Base-by-base conservation (phyloP, 768 basidiomycete species). In the Trichaptum fuscoviolaceum region DNA sequence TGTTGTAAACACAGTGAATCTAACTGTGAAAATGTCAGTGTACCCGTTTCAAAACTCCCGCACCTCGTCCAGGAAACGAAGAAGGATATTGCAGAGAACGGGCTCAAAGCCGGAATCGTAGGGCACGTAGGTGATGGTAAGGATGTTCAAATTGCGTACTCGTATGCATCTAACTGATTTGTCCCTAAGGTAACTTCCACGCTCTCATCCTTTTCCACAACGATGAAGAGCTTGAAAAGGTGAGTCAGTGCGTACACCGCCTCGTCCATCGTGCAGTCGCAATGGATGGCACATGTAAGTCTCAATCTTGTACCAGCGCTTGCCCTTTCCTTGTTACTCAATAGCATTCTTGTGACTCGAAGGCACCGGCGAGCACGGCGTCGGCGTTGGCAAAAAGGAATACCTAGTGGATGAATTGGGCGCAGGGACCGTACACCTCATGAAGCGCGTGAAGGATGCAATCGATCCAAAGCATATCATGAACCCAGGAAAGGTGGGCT, bases 331-430 rank as follows among this genome's bases (percentile, higher is more conserved):
- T 70, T n/a, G 35, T 12, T 65, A 69, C 61, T n/a, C 57, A 10
- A 58, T 2, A 27, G 23, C 20, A 25, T 30, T 18, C 25, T 27
- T 64, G 64, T 10, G 68, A 8, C 10, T 12, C 10, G 20, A 52
- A 92, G 89, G 89, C 70, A 92, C 90, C 3, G 92, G 92, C 9
- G 93, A 95, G 74, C 93, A 95, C 74, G 93, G 93, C 0, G 89
- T 95, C 17, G 93, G 94, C 0, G 76, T 95, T 7, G 93, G 93
- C 10, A 95, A 95, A 79, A 90, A 87, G 70, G 85, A 90, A 71
- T 96, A 92, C 75, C 83, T 98, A 1, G 74, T 79, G 20, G 83
- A 88, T n/a, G 96, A 98, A 74, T 83, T 98, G 0, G 96, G 96
- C 0, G 80, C 79, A 60, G 88, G 87, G 4, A 96, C 95, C 0